phyloP scores from a whole-genome alignment of 768 basidiomycete genomes.

The Tylopilus felleus region DNA sequence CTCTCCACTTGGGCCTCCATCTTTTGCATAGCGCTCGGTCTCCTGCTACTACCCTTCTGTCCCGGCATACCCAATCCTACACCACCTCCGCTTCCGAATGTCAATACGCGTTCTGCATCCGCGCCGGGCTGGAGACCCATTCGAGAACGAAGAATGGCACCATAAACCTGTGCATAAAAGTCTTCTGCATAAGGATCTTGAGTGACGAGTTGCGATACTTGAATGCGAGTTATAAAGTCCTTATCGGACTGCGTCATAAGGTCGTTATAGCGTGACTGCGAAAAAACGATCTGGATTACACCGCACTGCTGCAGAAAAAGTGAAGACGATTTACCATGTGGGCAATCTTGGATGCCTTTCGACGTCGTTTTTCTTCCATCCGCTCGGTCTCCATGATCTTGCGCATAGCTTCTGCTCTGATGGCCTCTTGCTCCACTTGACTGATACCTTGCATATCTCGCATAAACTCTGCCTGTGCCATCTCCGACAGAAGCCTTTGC shows the following conservation, averaged over 20 bases:
- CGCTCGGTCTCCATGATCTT: slow-evolving; percentile 90
- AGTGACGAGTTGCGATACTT: slow-evolving; percentile 96
- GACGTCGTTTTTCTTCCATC: slow-evolving; percentile 80
- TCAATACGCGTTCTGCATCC: slow-evolving; percentile 72
- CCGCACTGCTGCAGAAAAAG: neutral
- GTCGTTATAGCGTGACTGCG: slow-evolving; percentile 86
- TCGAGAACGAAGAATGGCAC: slow-evolving; percentile 76
- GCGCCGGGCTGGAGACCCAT: slow-evolving; percentile 61
- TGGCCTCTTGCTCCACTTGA: slow-evolving; percentile 62
- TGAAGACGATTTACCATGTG: slow-evolving; percentile 61
- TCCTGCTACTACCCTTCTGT: slow-evolving; percentile 52
- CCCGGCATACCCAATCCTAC: slow-evolving; percentile 58
- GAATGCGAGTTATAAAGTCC: slow-evolving; percentile 98
- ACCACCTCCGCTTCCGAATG: slow-evolving; percentile 85
- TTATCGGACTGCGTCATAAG: slow-evolving; percentile 98
- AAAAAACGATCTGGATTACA: neutral
- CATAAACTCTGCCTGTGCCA: slow-evolving; percentile 67
- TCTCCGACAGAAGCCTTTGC: slow-evolving; percentile 72
- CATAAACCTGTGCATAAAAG: slow-evolving; percentile 97
- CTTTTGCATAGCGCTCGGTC: slow-evolving; percentile 84
- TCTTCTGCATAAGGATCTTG: slow-evolving; percentile 97
- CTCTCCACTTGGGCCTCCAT: slow-evolving; percentile 96
- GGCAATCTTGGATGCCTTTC: slow-evolving; percentile 81
- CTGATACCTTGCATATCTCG: slow-evolving; percentile 59
- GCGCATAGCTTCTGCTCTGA: slow-evolving; percentile 76